Percentiles rank a stretch among this genome's conserved stretches.
Conservation (phyloP, 2,329 filamentous ascomycete genomes). For the Leptographium radiaticola region DNA sequence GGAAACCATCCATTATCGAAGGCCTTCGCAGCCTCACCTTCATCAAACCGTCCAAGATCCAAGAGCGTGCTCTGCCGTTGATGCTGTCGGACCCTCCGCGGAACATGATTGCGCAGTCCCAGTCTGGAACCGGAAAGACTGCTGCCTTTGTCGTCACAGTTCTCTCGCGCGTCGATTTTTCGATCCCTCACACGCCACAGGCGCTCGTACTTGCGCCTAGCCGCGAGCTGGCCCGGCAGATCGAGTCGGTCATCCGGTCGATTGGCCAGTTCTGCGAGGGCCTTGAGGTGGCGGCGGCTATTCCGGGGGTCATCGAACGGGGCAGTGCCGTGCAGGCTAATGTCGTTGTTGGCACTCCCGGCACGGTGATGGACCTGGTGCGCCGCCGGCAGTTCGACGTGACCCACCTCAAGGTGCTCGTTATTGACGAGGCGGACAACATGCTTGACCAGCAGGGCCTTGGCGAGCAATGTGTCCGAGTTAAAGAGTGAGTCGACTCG, state of each 20-base stretch:
- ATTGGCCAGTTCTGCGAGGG: slow-evolving; percentile 77
- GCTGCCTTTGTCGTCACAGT: slow-evolving; percentile 92
- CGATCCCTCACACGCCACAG: slow-evolving; percentile 57
- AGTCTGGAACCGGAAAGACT: slow-evolving; percentile 96
- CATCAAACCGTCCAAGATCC: slow-evolving; percentile 92
- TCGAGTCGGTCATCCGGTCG: slow-evolving; percentile 66
- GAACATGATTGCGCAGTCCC: slow-evolving; percentile 98
- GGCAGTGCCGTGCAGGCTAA: slow-evolving; percentile 58
- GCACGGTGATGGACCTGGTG: slow-evolving; percentile 81
- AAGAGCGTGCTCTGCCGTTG: slow-evolving; percentile 84
- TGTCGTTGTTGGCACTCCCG: slow-evolving; percentile 84
- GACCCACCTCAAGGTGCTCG: slow-evolving; percentile 63
- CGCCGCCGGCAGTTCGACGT: slow-evolving; percentile 62
- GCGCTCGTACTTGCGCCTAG: slow-evolving; percentile 83
- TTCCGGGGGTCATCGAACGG: slow-evolving; percentile 63
- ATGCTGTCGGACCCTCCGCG: slow-evolving; percentile 74
- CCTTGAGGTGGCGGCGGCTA: slow-evolving; percentile 65
- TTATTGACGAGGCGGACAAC: slow-evolving; percentile 95
- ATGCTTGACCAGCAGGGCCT: slow-evolving; percentile 95
- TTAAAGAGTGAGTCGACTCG: slow-evolving; percentile 55
- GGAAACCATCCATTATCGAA: slow-evolving; percentile 54
- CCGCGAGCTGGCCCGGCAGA: slow-evolving; percentile 89
- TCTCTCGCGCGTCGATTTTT: slow-evolving; percentile 71
- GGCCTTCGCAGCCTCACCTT: slow-evolving; percentile 76
- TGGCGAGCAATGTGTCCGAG: slow-evolving; percentile 85